Evolutionary conservation across 2,329 filamentous ascomycete species (phyloP).

Genomic region (Gyromitra esculenta): DNA sequence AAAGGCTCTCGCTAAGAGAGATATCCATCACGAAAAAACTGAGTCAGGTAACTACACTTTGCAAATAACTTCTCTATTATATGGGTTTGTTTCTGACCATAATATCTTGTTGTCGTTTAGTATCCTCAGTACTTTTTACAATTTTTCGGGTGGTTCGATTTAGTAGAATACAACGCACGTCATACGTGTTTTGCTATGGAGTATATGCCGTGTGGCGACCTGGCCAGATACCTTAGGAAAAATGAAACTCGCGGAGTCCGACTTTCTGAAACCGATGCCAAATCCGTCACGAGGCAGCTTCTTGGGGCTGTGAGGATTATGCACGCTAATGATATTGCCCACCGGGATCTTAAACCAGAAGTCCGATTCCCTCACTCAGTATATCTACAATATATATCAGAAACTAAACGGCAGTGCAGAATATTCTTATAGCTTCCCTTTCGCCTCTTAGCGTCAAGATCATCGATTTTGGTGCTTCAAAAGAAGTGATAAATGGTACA

Average conservation of each 20-base stretch:
- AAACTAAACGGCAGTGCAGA: slow-evolving; percentile 49
- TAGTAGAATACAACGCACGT: background rate
- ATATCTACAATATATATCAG: background rate
- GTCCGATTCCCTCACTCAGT: slow-evolving; percentile 12
- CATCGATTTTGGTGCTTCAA: slow-evolving; percentile 56
- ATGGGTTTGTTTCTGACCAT: background rate
- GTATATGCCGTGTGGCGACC: slow-evolving; percentile 62
- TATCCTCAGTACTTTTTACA: slow-evolving; percentile 47
- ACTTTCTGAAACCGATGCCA: slow-evolving; percentile 36
- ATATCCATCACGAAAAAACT: background rate
- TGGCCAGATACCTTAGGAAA: background rate
- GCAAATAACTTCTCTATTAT: background rate
- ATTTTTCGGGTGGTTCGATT: slow-evolving; percentile 30
- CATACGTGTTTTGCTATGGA: slow-evolving; percentile 60
- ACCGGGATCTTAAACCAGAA: slow-evolving; percentile 54
- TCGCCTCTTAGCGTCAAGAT: slow-evolving; percentile 53
- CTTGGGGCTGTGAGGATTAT: slow-evolving; percentile 50
- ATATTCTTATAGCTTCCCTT: slow-evolving; percentile 51
- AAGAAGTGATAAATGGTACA: slow-evolving; percentile 23
- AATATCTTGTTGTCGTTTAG: background rate
- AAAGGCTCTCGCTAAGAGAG: background rate
- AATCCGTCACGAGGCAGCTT: slow-evolving; percentile 43
- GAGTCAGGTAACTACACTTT: background rate
- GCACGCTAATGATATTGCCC: slow-evolving; percentile 49
- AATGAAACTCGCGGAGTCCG: background rate